Percentiles rank a stretch among this genome's conserved stretches.
phyloP scores from a whole-genome alignment of 306 rosid species.

The Vicia villosa region DNA sequence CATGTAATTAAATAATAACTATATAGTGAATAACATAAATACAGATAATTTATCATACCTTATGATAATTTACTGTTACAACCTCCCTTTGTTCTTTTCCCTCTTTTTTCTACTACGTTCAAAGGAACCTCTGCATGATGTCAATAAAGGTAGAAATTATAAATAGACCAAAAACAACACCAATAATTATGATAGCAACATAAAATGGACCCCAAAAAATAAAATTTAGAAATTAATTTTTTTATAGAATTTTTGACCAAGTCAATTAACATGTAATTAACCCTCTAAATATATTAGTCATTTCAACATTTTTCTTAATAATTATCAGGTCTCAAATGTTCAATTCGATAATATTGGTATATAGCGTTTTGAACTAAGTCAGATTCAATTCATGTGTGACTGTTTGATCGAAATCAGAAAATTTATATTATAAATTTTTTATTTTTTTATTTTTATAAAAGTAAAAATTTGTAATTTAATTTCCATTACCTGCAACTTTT shows the following conservation, averaged over 20 bases:
- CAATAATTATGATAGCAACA: conserved; percentile 13
- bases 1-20: background rate
- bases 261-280: conserved; percentile 3
- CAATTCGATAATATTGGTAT: too few species aligned
- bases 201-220: background rate
- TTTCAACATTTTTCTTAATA: background rate
- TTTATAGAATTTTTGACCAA: background rate
- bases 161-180: background rate
- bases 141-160: conserved; percentile 21
- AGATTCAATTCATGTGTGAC: too few species aligned
- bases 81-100: conserved; percentile 20
- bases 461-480: background rate
- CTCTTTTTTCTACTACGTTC: conserved; percentile 19
- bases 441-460: too few species aligned
- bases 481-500: conserved; percentile 63
- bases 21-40: background rate
- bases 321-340: too few species aligned
- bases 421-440: too few species aligned
- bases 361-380: too few species aligned
- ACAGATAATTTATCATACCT: conserved; percentile 33
- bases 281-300: background rate
- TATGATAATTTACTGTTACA: background rate
- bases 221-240: background rate
- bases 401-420: too few species aligned
- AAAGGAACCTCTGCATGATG: conserved; percentile 45